Conservation (phyloP, 2,329 filamentous ascomycete species). For the Hypoxylon sp. region DNA sequence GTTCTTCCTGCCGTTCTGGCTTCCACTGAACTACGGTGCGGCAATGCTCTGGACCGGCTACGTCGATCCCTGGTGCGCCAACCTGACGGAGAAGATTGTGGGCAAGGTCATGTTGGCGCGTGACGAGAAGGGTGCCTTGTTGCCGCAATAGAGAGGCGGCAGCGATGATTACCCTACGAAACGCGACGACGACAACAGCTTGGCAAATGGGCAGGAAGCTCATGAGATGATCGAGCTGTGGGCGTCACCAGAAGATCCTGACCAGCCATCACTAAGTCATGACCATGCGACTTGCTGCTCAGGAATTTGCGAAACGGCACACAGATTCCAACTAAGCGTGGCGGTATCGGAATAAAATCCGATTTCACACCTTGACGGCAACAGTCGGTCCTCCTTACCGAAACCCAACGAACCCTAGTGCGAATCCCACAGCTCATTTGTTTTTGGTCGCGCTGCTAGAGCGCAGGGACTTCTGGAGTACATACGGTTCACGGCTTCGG, state of each 20-base stretch:
- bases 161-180: conserved; percentile 4
- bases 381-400: neutral
- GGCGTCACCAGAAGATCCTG: neutral
- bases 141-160: conserved; percentile 41
- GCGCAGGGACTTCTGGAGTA: conserved; percentile 31
- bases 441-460: conserved; percentile 14
- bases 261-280: neutral
- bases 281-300: neutral
- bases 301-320: neutral
- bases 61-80: conserved; percentile 61
- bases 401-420: conserved; percentile 1
- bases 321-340: neutral
- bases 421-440: conserved; percentile 23
- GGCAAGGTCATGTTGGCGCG: conserved; percentile 43
- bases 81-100: conserved; percentile 52
- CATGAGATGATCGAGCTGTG: conserved; percentile 3
- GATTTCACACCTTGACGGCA: neutral
- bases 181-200: conserved; percentile 5
- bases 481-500: conserved; percentile 15
- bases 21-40: conserved; percentile 55
- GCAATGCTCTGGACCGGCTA: conserved; percentile 61
- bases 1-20: conserved; percentile 54
- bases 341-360: neutral
- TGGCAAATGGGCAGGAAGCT: neutral
- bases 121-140: conserved; percentile 46